Evolutionary conservation across 2,329 filamentous ascomycete genomes (phyloP), one percentile per base, ranked within the genome.

Genomic region (Nannizziopsis barbatae): DNA sequence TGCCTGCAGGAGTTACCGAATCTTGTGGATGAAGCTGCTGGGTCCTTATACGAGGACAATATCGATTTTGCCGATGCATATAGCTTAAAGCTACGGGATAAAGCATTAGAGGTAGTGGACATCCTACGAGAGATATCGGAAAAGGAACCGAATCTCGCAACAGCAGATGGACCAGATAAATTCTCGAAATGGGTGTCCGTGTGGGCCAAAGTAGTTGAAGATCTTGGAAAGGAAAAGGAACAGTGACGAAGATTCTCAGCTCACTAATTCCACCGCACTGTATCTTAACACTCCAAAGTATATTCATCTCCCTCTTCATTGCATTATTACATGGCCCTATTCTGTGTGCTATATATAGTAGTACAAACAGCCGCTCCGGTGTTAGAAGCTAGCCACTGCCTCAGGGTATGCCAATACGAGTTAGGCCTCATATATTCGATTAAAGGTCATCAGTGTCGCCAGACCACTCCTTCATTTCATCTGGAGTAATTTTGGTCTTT

Each of bases 161-260:
- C 67, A 67, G 75, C 74, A 0, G 72, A 75, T 0, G 73, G 77
- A 49, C 60, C 81, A 42, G 88, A 95, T 58, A 85, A 83, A 58
- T 94, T 93, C 60, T 83, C 81, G 0, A 71, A 76, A 12, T 94
- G 88, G 88, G 79, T 75, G n/a, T 71, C 69, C 42, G 77, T 75
- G 44, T 80, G 75, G 75, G 51, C 63, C 33, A 66, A 64, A 41
- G 70, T 71, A 18, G 55, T 74, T 47, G 64, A 68, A 17, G 65
- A 68, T 52, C 62, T 69, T 30, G 59, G 58, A 56, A 66, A 62
- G 52, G 54, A 62, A 9, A 52, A 33, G 31, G 10, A 42, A 36
- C 7, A 18, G 38, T 38, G 14, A 32, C n/a, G n/a, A 42, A 27
- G 3, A 7, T 27, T 18, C 18, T 37, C n/a, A 41, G 4, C 8